A percentile compares a stretch with the other conserved stretches of the same genome.
phyloP scores from a whole-genome alignment of 441 rosid species.

The Gossypium gossypioides region DNA sequence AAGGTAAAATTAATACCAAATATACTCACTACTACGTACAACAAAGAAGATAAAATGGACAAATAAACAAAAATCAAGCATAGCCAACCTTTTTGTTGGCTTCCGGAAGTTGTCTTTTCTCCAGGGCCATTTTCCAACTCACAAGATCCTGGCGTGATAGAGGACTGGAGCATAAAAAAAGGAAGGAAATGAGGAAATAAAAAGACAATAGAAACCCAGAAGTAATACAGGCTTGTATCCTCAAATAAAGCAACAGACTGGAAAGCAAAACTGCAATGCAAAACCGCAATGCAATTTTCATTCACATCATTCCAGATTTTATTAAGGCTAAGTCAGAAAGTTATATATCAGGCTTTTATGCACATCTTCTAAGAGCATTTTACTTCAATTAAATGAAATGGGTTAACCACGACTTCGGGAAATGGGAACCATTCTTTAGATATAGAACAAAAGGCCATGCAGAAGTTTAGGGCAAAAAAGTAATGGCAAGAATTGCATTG shows the following conservation, averaged over 20 bases:
- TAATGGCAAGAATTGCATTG: background rate
- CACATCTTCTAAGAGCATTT: background rate
- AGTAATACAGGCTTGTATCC: background rate
- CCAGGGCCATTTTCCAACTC: constrained; percentile 96
- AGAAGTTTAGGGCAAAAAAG: background rate
- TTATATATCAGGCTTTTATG: background rate
- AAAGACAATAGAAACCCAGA: background rate
- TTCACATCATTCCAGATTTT: background rate
- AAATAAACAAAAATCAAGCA: constrained; percentile 11
- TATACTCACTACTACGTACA: background rate
- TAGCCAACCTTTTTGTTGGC: constrained; percentile 60
- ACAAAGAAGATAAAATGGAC: background rate
- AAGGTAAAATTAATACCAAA: constrained; percentile 13
- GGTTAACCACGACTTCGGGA: background rate
- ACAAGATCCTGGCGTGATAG: constrained; percentile 92
- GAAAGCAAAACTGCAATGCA: background rate
- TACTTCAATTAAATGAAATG: background rate
- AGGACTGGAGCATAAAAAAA: constrained; percentile 33
- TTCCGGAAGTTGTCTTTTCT: constrained; percentile 71
- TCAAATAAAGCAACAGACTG: background rate
- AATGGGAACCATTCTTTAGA: background rate
- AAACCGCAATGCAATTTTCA: background rate
- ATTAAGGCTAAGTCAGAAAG: background rate
- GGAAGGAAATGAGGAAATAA: background rate
- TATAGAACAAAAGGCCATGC: background rate